phyloP scores from a whole-genome alignment of 2,329 filamentous ascomycete species.

The Pseudogymnoascus sp. region DNA sequence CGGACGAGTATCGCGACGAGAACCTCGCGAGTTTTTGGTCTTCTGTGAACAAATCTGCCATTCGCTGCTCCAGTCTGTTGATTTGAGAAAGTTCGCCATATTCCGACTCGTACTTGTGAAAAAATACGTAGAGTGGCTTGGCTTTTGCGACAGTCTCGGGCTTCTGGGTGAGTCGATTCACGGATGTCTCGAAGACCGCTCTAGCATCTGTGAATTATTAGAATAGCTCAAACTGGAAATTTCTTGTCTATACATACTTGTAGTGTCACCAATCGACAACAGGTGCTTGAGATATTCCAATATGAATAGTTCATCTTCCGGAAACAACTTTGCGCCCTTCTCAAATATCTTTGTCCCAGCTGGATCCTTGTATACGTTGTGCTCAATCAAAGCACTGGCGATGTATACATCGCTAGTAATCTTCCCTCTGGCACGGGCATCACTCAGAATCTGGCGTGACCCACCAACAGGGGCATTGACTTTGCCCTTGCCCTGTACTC shows the following conservation, averaged over 20 bases:
- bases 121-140: conserved; percentile 80
- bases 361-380: conserved; percentile 89
- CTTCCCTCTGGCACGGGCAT: conserved; percentile 78
- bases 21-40: conserved; percentile 73
- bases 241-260: conserved; percentile 53
- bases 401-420: conserved; percentile 94
- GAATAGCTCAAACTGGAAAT: neutral
- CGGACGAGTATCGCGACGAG: conserved; percentile 62
- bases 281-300: conserved; percentile 94
- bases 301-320: conserved; percentile 86
- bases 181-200: conserved; percentile 91
- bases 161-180: conserved; percentile 71
- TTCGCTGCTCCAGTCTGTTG: conserved; percentile 80
- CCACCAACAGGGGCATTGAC: conserved; percentile 41
- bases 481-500: conserved; percentile 76
- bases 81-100: conserved; percentile 91
- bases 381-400: conserved; percentile 85
- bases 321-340: conserved; percentile 84
- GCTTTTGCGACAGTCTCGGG: conserved; percentile 66
- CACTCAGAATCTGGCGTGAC: conserved; percentile 78
- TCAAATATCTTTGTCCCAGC: conserved; percentile 95
- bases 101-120: conserved; percentile 90
- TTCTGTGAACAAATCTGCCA: conserved; percentile 87
- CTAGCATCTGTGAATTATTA: conserved; percentile 60
- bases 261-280: conserved; percentile 84